Conservation (phyloP, 495 filamentous ascomycete species). For the Neurospora sp. region DNA sequence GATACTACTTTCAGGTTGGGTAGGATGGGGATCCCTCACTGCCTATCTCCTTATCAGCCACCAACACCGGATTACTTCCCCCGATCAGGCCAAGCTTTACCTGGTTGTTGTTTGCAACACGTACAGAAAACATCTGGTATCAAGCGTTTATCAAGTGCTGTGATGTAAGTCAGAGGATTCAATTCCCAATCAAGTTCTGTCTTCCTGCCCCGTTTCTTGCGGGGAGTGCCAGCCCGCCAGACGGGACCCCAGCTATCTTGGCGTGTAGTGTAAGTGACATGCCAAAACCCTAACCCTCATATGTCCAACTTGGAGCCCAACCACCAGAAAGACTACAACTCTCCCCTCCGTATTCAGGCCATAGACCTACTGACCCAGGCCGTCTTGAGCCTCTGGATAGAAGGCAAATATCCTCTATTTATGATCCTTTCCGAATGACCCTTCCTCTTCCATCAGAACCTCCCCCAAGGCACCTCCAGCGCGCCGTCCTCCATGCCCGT, state of each 20-base stretch:
- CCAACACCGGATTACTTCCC: neutral
- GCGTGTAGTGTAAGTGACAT: neutral
- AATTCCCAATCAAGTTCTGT: neutral
- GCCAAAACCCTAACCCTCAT: neutral
- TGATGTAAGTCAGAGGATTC: neutral
- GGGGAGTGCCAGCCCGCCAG: neutral
- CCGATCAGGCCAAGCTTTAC: neutral
- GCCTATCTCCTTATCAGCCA: neutral
- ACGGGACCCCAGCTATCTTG: too few species aligned
- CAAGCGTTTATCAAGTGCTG: neutral
- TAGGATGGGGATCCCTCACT: neutral
- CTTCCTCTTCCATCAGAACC: neutral
- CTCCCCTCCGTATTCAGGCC: neutral
- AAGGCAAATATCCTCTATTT: neutral
- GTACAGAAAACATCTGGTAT: neutral
- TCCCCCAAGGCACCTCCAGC: slow-evolving; percentile 17
- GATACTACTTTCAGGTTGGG: neutral
- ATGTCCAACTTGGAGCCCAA: neutral
- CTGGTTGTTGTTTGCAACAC: neutral
- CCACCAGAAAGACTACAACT: neutral
- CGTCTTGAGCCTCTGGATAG: neutral
- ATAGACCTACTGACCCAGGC: neutral
- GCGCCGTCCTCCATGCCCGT: slow-evolving; percentile 21
- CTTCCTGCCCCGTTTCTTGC: neutral
- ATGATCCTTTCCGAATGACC: neutral